Conservation (phyloP, 352 stramenopile genomes). For the Phytophthora tubulina region DNA sequence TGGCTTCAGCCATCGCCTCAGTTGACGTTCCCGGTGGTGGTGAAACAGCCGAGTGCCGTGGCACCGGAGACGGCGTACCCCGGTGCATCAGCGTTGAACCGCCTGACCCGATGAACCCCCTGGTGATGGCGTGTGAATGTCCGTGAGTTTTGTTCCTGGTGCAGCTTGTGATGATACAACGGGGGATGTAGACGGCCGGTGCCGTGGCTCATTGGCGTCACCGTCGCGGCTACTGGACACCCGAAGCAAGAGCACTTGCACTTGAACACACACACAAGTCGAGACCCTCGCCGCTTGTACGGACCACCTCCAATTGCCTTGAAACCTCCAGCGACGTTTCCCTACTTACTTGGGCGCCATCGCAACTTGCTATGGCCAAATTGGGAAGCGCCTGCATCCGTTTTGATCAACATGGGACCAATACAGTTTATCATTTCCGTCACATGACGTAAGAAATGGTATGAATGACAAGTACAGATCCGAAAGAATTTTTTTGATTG, state of each 20-base stretch:
- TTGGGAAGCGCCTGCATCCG: conserved; percentile 31
- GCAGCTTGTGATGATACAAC: conserved; percentile 19
- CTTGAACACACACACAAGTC: conserved; percentile 12
- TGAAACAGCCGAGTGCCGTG: conserved; percentile 15
- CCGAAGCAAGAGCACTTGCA: conserved; percentile 2
- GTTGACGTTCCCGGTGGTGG: conserved; percentile 18
- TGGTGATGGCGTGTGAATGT: conserved; percentile 19
- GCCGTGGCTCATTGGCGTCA: conserved; percentile 47
- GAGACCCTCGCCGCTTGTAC: too few relatives aligned
- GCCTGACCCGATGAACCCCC: conserved; percentile 20
- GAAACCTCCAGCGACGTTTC: conserved; percentile 48
- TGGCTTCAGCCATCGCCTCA: conserved; percentile 31
- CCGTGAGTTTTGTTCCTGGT: conserved; percentile 9
- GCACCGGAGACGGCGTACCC: conserved; percentile 14
- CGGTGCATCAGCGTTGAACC: conserved; percentile 22
- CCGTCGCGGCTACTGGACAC: conserved; percentile 11
- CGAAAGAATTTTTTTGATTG: too few relatives aligned
- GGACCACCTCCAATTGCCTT: conserved; percentile 29
- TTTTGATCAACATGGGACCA: neutral
- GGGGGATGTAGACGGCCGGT: conserved; percentile 29
- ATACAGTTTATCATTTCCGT: too few relatives aligned
- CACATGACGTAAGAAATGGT: too few relatives aligned
- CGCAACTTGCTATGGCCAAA: conserved; percentile 29
- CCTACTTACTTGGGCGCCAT: conserved; percentile 11
- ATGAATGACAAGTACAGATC: too few relatives aligned